Evolutionary conservation across 2,329 filamentous ascomycete genomes (phyloP).

Genomic region (Aureobasidium sp.): DNA sequence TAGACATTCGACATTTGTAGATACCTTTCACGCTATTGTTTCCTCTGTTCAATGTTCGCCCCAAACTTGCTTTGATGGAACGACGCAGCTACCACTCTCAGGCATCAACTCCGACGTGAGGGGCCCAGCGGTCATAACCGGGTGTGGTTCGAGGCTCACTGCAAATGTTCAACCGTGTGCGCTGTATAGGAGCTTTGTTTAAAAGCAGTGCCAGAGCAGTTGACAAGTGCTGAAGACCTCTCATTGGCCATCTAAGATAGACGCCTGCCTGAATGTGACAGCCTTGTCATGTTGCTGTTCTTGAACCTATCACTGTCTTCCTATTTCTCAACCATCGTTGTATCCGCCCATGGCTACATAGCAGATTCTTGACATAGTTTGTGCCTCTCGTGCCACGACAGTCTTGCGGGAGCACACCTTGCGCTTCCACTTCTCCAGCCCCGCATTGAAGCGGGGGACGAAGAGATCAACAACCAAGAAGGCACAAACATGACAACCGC

Average conservation of each 20-base stretch:
- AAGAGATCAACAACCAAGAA: background rate
- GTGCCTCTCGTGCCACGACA: background rate
- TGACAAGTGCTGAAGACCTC: background rate
- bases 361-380: background rate
- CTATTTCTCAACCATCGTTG: background rate
- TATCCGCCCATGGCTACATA: background rate
- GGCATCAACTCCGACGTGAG: background rate
- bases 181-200: background rate
- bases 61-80: background rate
- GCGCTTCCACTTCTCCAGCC: background rate
- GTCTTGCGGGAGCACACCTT: background rate
- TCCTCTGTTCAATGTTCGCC: background rate
- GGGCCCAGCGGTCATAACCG: background rate
- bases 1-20: slow-evolving; percentile 14
- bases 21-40: slow-evolving; percentile 14
- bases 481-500: background rate
- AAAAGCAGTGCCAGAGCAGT: background rate
- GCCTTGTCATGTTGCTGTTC: background rate
- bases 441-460: slow-evolving; percentile 5
- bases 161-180: background rate
- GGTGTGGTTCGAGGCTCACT: background rate
- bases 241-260: background rate
- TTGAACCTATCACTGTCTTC: background rate
- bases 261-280: background rate
- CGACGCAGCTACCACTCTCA: background rate